Base-by-base conservation (phyloP, 306 rosid genomes). In the Coriaria nepalensis region DNA sequence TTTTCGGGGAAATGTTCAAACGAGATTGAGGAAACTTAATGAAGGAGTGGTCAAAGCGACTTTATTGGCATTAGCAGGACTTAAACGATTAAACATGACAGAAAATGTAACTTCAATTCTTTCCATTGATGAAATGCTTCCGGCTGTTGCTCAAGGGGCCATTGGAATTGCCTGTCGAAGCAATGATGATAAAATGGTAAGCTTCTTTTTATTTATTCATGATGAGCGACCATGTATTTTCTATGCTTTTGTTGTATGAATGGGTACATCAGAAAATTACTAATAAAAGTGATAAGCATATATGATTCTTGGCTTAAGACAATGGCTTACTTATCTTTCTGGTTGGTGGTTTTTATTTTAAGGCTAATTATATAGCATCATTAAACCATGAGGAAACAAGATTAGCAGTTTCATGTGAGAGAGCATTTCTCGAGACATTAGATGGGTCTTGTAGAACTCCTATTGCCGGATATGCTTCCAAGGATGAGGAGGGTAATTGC, bases 41-140 rank as follows among this genome's bases (percentile, higher is more conserved):
- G 94, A 85, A 50, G 94, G 88, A 41, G 92, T 81, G 44, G 98
- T 90, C 68, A 78, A 85, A 63, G 98, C 98, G 50, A 90, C 98
- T n/a, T 56, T 90, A 40, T 67, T 90, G 77, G 98, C 95, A 6
- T 64, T 90, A 55, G 98, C 98, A 60, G 95, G 98, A 52, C 85
- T 90, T 35, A 80, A 72, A 45, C 98, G 98, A 45, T 72, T 90
- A 62, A 57, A 53, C 43, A 77, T 77, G 79, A 73, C 79, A 0
- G 83, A 77, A 49, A 69, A 73, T 41, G 83, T 73, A 9, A 66
- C 77, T 45, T 66, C 79, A 8, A 39, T 66, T 50, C 77, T 77
- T 37, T 59, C 77, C 35, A 61, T 63, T 6, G 79, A 77, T n/a
- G 79, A 77, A 45, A 77, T 77, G 83, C 83, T 77, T 63, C 83